phyloP scores from a whole-genome alignment of 805 yeast genomes.

The Starmerella potacharoeniae region DNA sequence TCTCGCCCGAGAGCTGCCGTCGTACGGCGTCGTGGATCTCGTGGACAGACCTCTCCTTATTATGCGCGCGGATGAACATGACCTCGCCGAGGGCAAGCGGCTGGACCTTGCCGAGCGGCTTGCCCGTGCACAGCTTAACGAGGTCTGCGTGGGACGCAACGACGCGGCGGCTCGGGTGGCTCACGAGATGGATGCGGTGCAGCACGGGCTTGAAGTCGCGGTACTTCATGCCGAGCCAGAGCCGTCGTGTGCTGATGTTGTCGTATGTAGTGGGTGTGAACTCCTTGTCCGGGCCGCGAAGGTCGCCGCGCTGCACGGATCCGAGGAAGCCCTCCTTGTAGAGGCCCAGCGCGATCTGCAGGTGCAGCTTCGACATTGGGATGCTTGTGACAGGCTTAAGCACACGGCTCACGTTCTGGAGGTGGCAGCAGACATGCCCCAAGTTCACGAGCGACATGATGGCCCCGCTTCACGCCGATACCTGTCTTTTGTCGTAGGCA shows the following conservation, averaged over 20 bases:
- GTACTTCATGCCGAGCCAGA: conserved; percentile 89
- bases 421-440: conserved; percentile 75
- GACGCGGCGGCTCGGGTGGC: conserved; percentile 76
- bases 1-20: conserved; percentile 60
- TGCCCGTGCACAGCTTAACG: conserved; percentile 62
- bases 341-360: conserved; percentile 71
- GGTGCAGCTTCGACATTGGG: conserved; percentile 72
- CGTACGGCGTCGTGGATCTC: conserved; percentile 82
- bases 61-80: conserved; percentile 48
- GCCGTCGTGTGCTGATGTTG: conserved; percentile 70
- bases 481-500: background rate
- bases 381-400: conserved; percentile 62
- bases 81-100: conserved; percentile 87
- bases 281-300: conserved; percentile 62
- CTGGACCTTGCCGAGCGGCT: conserved; percentile 57
- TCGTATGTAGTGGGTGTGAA: conserved; percentile 64
- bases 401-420: conserved; percentile 77
- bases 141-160: conserved; percentile 52
- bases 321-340: conserved; percentile 86
- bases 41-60: conserved; percentile 41
- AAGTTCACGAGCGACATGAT: conserved; percentile 75
- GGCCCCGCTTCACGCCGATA: background rate
- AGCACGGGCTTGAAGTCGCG: conserved; percentile 70
- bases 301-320: conserved; percentile 73
- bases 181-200: conserved; percentile 55